phyloP scores from a whole-genome alignment of 2,329 filamentous ascomycete genomes.

The Ophiostoma sp. region DNA sequence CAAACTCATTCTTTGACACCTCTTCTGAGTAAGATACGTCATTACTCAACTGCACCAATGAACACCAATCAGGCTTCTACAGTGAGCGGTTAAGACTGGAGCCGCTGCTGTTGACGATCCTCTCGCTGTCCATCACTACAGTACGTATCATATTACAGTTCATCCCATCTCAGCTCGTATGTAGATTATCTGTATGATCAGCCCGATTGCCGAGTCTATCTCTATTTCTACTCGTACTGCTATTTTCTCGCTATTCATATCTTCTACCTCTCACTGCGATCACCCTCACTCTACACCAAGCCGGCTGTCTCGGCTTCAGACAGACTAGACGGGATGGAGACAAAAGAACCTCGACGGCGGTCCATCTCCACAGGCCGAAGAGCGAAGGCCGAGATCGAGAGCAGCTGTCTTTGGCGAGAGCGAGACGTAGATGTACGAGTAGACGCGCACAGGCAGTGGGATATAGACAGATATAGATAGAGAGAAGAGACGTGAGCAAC shows the following conservation, averaged over 20 bases:
- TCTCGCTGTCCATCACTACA: background rate
- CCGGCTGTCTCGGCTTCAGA: background rate
- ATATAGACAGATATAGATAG: too few species aligned
- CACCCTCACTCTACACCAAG: background rate
- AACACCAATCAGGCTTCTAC: too few species aligned
- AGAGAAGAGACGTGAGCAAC: too few species aligned
- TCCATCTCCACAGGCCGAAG: constrained; percentile 4
- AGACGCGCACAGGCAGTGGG: background rate
- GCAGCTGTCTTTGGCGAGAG: background rate
- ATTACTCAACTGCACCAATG: too few species aligned
- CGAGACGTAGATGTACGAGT: background rate
- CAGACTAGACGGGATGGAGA: background rate
- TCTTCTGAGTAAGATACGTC: too few species aligned
- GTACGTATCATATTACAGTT: background rate
- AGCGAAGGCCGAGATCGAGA: constrained; percentile 6
- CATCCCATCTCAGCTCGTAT: too few species aligned
- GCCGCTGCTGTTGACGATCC: background rate
- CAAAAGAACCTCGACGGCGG: background rate
- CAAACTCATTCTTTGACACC: too few species aligned
- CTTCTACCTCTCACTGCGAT: background rate
- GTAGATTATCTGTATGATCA: too few species aligned
- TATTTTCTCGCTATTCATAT: too few species aligned
- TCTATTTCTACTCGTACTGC: too few species aligned
- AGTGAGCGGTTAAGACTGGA: background rate
- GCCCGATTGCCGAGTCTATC: too few species aligned